Conservation (phyloP, 2,329 filamentous ascomycete genomes). For the Colletotrichum liaoningense region DNA sequence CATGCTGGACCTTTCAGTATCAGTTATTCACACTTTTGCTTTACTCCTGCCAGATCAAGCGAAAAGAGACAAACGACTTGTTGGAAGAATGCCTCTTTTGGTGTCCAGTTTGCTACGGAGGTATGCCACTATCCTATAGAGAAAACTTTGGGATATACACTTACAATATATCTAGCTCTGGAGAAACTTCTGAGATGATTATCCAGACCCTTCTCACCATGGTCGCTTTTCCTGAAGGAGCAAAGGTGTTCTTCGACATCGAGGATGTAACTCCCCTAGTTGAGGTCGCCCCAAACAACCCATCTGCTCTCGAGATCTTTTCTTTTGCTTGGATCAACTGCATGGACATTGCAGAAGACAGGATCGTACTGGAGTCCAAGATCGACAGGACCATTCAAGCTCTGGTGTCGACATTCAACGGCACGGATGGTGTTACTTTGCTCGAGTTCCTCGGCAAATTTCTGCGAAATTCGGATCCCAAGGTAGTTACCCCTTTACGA, state of each 20-base stretch:
- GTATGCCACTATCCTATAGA: conserved; percentile 45
- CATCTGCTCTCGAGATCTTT: conserved; percentile 66
- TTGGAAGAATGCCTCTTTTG: conserved; percentile 64
- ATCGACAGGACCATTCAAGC: conserved; percentile 60
- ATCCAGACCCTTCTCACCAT: conserved; percentile 69
- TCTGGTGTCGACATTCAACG: conserved; percentile 65
- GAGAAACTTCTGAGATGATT: conserved; percentile 63
- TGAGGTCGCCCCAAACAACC: conserved; percentile 66
- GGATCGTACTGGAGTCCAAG: conserved; percentile 46
- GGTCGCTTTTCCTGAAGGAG: conserved; percentile 63
- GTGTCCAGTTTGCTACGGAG: conserved; percentile 65
- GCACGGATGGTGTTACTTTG: conserved; percentile 70
- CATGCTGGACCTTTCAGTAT: conserved; percentile 73
- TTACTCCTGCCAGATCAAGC: conserved; percentile 64
- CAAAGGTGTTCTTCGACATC: conserved; percentile 58
- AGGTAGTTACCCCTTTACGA: conserved; percentile 50
- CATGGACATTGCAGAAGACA: conserved; percentile 47
- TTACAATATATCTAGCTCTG: conserved; percentile 52
- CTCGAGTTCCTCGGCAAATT: conserved; percentile 67
- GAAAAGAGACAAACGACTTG: conserved; percentile 58
- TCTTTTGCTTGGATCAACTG: conserved; percentile 67
- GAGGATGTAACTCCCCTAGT: conserved; percentile 66
- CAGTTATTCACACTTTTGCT: conserved; percentile 72
- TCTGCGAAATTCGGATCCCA: conserved; percentile 59
- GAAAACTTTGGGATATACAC: neutral